Evolutionary conservation across 805 yeast genomes (phyloP), one percentile per base, ranked within the genome.

Genomic region (Metschnikowia peoriensis): DNA sequence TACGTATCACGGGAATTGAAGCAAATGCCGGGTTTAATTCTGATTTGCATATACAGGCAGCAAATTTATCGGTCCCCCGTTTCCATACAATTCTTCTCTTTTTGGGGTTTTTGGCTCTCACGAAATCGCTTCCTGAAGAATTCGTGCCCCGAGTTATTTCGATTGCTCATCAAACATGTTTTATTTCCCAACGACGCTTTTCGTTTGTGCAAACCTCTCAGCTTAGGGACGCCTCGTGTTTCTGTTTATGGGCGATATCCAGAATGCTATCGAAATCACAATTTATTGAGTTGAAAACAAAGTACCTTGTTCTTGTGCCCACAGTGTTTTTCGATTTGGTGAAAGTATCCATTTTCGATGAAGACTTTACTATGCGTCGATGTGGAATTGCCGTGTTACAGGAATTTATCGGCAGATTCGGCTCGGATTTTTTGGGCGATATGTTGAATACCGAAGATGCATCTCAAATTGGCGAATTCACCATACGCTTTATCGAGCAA

Each of bases 311-410:
- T 2, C 62, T 66, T 59, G 51, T 70, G 51, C 57, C 56, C 9
- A 49, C 46, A 2, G 52, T 61, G 7, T 68, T 66, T 38, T 61
- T 53, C 16, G 74, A 76, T 57, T 65, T 89, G 28, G 61, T 88
- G 2, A 64, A 76, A 10, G 76, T 82, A 1, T 70, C 85, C 7
- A 75, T 89, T 46, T 85, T 86, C 62, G 98, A 92, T 64, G 70
- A 76, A 22, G 97, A 91, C 50, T 71, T 89, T 16, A 77, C 84
- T 53, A 80, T 91, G 6, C 75, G 97, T 51, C 74, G 96, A 52
- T 92, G 97, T 15, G 85, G 92, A 1, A 75, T 89, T 6, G 97
- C 97, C 0, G 93, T 94, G 0, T 61, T 92, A 7, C 97, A 92
- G 63, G 98, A 92, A 61, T 75, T 87, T 14, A 65, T 89, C 2